Base-by-base conservation (phyloP, 352 stramenopile species). In the Pythium aristosporum region DNA sequence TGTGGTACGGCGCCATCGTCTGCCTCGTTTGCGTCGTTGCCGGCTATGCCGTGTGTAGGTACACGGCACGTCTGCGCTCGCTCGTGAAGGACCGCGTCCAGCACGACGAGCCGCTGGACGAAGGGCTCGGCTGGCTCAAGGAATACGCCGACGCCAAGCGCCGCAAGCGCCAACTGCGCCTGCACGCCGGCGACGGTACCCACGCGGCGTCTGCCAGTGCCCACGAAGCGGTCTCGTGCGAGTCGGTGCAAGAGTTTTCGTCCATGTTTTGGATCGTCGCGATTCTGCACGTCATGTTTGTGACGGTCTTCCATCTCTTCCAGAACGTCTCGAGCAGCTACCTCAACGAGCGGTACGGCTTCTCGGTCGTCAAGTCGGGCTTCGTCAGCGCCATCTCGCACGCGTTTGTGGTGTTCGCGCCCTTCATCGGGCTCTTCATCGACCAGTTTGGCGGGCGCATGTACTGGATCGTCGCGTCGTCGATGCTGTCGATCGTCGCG, bases 261-360 rank as follows among this genome's bases (percentile, higher is more conserved):
- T 72, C 76, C 69, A 88, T 92, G 74, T 97, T 97, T 63, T 96
- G 88, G 89, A 74, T 86, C 51, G 78, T 97, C 28, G 77, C 83
- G 42, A 56, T 93, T 21, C 72, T 96, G 10, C 88, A 97, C 74
- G 87, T 94, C 0, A 80, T 92, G 61, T 96, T 96, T 59, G 88
- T 96, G 58, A 93, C 94, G 50, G 85, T 96, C 9, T 97, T 96
- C 68, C 90, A 97, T 57, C 70, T 97, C 30, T 97, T 97, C 73
- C 86, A 96, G 66, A 97, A 97, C 68, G 88, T 96, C 50, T 91
- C 80, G 58, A 89, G 82, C 57, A 92, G 85, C 58, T 96, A 85
- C 39, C 57, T 97, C n/a, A 91, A 81, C 62, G 80, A 96, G 69
- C 82, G 80, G 2, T 96, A 96, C 63, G 73, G 87, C 53, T 94